Base-by-base conservation (phyloP, 2,329 filamentous ascomycete genomes). In the Ophiocordyceps sinensis region DNA sequence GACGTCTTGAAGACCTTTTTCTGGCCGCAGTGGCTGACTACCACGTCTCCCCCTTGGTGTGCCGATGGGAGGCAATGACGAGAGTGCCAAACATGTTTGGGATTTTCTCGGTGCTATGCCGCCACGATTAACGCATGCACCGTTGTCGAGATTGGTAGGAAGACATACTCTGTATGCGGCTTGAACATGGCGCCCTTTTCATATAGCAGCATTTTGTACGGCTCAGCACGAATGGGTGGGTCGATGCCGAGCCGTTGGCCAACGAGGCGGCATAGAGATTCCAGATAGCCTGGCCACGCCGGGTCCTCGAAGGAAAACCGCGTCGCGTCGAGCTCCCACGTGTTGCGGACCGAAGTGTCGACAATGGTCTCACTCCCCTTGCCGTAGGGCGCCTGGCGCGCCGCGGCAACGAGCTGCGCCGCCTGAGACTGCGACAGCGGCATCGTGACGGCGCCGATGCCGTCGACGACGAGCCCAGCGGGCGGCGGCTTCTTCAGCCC, bases 81-180 rank as follows among this genome's bases (percentile, higher is more conserved):
- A 75, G 54, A 0, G 66, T 73, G 4, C 66, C 71, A 44, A 75
- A 61, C 63, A 71, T 71, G 15, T 62, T 60, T 1, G 62, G 60
- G 0, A 54, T 57, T 38, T 70, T 71, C 44, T 71, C 64, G 0
- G 60, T 65, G 49, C 61, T 63, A 19, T 2, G 6, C 28, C 12
- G 21, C 17, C 10, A 43, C 9, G 3, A 13, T 47, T 7, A 44
- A 34, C 29, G 12, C 7, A 37, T 14, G n/a, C 2, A 35, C n/a
- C 21, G 12, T 10, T 2, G 13, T 17, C 4, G 2, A n/a, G 12
- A 35, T 32, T 11, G 6, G 28, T 14, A 14, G 37, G 26, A 14
- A 12, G 4, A 36, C 51, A 45, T 46, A 57, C 55, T 71, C 65
- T 28, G 60, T 60, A 44, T 69, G 64, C 1, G 63, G 44, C 46